These are phyloP conservation scores for Galerina sulciceps DNA, from an alignment of 768 basidiomycete species.

Conservation along the genomic window DNA sequence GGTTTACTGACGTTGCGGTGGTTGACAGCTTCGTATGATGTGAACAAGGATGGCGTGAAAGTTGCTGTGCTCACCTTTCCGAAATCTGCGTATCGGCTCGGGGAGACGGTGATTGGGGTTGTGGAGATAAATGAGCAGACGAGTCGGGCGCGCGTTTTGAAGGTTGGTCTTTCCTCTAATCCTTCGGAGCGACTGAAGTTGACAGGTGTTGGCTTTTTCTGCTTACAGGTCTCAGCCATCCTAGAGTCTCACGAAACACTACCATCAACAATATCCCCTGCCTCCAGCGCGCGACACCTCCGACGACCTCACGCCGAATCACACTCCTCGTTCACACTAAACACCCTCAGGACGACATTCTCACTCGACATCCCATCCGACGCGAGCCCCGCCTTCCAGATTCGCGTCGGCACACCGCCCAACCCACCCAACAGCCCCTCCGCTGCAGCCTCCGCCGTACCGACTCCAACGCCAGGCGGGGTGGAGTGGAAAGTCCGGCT, in stretches of 20 bases:
- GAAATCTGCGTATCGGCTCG: constrained; percentile 89
- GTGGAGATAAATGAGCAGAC: constrained; percentile 81
- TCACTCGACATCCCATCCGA: constrained; percentile 92
- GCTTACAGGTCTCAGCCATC: constrained; percentile 76
- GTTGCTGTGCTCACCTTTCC: constrained; percentile 92
- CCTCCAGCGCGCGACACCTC: constrained; percentile 53
- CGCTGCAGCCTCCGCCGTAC: constrained; percentile 9
- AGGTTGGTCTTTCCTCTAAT: constrained; percentile 51
- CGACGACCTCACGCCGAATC: constrained; percentile 86
- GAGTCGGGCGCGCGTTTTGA: constrained; percentile 78
- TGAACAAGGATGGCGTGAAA: constrained; percentile 88
- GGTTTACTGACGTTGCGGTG: background rate
- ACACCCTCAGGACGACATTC: constrained; percentile 81
- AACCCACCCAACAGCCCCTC: constrained; percentile 6
- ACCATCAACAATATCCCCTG: constrained; percentile 60
- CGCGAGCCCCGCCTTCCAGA: constrained; percentile 83
- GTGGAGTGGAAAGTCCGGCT: constrained; percentile 90
- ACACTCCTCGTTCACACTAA: constrained; percentile 73
- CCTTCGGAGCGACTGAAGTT: background rate
- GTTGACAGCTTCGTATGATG: constrained; percentile 84
- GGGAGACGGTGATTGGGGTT: constrained; percentile 89
- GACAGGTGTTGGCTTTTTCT: background rate
- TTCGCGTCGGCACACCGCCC: constrained; percentile 49
- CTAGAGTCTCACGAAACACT: constrained; percentile 89
- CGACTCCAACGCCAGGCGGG: constrained; percentile 59